Evolutionary conservation across 192 early-diverging fungal species (phyloP).

Genomic region (Geranomyces michiganensis): DNA sequence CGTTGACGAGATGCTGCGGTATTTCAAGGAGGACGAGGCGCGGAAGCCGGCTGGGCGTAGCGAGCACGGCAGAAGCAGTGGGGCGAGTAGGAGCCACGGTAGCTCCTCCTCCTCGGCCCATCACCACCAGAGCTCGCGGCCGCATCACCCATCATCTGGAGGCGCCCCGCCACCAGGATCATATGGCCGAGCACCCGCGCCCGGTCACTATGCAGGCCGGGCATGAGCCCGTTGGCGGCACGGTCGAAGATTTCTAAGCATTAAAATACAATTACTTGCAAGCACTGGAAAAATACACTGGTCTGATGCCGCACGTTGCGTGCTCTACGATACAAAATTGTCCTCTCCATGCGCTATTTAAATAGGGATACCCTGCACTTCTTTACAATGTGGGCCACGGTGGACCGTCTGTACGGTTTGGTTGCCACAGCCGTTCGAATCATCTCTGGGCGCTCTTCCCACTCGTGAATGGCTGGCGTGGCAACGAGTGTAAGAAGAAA

Average conservation of each 20-base stretch:
- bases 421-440: constrained; percentile 32
- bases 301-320: too few species aligned
- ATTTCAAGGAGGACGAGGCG: constrained; percentile 67
- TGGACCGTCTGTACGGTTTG: constrained; percentile 20
- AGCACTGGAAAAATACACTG: too few species aligned
- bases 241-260: neutral
- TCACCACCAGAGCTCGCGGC: too few species aligned
- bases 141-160: neutral
- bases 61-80: neutral
- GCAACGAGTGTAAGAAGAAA: neutral
- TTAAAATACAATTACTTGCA: neutral
- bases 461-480: constrained; percentile 4
- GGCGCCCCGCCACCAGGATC: constrained; percentile 20
- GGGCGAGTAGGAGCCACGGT: neutral
- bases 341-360: neutral
- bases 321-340: too few species aligned
- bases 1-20: constrained; percentile 72
- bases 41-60: neutral
- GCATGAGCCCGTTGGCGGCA: neutral
- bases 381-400: constrained; percentile 10
- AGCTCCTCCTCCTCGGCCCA: too few species aligned
- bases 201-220: constrained; percentile 13
- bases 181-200: constrained; percentile 4
- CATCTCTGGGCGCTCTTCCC: constrained; percentile 32
- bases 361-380: constrained; percentile 28